A percentile compares a stretch with the other conserved stretches of the same genome.
Conservation (phyloP, 345 rosid genomes). For the Populus deltoides region DNA sequence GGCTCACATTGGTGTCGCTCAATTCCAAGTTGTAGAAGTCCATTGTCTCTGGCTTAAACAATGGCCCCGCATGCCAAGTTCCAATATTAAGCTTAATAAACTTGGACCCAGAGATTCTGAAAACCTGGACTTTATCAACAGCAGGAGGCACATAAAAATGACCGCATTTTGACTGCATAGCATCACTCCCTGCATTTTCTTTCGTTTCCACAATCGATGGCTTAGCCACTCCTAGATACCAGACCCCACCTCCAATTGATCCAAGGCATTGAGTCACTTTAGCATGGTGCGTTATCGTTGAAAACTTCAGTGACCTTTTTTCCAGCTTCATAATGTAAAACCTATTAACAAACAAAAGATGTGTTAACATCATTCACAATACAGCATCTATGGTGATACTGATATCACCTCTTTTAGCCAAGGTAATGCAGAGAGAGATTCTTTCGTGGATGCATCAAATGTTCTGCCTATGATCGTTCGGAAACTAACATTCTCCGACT, state of each 20-base stretch:
- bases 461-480: too few species aligned
- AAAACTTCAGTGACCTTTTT: slow-evolving; percentile 42
- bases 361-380: too few species aligned
- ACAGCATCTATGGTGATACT: too few species aligned
- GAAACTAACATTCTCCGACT: too few species aligned
- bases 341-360: slow-evolving; percentile 25
- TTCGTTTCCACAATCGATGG: slow-evolving; percentile 44
- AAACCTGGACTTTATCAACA: slow-evolving; percentile 53
- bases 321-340: slow-evolving; percentile 58
- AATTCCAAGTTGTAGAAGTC: slow-evolving; percentile 85
- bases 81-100: slow-evolving; percentile 65
- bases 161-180: slow-evolving; percentile 42
- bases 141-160: slow-evolving; percentile 63
- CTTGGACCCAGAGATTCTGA: slow-evolving; percentile 63
- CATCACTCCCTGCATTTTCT: slow-evolving; percentile 10
- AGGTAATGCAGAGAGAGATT: too few species aligned
- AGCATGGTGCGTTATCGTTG: slow-evolving; percentile 70
- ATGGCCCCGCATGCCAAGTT: slow-evolving; percentile 89
- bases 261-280: slow-evolving; percentile 89
- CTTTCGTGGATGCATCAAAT: too few species aligned
- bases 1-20: slow-evolving; percentile 73
- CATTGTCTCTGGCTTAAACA: slow-evolving; percentile 50
- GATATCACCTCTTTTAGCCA: too few species aligned
- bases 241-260: slow-evolving; percentile 61
- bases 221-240: slow-evolving; percentile 84